phyloP scores from a whole-genome alignment of 2,329 filamentous ascomycete genomes.

The Stylonectria norvegica region DNA sequence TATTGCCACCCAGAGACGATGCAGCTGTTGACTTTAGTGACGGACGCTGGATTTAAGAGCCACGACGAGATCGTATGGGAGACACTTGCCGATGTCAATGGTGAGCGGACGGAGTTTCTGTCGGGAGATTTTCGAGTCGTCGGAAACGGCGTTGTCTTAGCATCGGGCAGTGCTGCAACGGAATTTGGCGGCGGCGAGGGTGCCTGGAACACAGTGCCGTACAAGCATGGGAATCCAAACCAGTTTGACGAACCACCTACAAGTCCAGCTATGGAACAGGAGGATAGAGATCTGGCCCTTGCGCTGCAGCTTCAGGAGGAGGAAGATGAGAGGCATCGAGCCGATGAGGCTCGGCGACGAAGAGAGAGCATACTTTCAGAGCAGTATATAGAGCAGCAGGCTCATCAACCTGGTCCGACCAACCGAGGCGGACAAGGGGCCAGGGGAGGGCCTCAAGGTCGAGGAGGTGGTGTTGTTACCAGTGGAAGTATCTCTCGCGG shows the following conservation, averaged over 20 bases:
- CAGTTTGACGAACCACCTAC: slow-evolving; percentile 27
- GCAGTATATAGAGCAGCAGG: slow-evolving; percentile 66
- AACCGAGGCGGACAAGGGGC: slow-evolving; percentile 22
- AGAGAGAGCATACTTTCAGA: slow-evolving; percentile 68
- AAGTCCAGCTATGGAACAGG: slow-evolving; percentile 56
- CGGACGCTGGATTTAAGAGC: slow-evolving; percentile 82
- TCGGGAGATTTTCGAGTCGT: slow-evolving; percentile 87
- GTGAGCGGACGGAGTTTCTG: slow-evolving; percentile 76
- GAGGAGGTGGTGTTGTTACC: slow-evolving; percentile 13
- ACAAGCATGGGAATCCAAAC: slow-evolving; percentile 27
- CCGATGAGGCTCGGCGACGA: slow-evolving; percentile 58
- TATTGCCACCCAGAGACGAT: slow-evolving; percentile 81
- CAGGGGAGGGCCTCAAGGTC: slow-evolving; percentile 8
- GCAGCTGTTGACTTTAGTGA: slow-evolving; percentile 79
- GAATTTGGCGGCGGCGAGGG: slow-evolving; percentile 25
- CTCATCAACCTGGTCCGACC: slow-evolving; percentile 32
- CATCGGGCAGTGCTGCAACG: slow-evolving; percentile 14
- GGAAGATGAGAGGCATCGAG: slow-evolving; percentile 76
- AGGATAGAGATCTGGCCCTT: slow-evolving; percentile 83
- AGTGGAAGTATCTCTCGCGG: neutral
- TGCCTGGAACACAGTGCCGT: slow-evolving; percentile 56
- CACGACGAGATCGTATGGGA: slow-evolving; percentile 97
- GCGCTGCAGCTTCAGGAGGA: slow-evolving; percentile 93
- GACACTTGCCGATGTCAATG: slow-evolving; percentile 82
- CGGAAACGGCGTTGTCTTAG: slow-evolving; percentile 45